Percentiles rank a stretch among this genome's conserved stretches.
These are phyloP conservation scores for Elaeis oleifera DNA, from an alignment of 202 grass and related monocot genomes.

Conservation along the genomic window DNA sequence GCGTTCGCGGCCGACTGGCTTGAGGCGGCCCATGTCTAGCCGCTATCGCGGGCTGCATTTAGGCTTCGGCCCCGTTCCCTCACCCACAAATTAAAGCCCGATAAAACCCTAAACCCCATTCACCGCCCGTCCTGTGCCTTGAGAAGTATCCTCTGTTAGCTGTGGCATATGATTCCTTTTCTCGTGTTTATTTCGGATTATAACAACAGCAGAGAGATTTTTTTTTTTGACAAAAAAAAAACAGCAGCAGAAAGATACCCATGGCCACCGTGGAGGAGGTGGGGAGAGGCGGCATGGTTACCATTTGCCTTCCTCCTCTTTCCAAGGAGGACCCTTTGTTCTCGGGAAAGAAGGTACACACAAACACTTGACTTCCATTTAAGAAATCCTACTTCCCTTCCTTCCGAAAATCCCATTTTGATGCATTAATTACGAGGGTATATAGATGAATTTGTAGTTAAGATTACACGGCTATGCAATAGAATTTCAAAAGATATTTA, in stretches of 20 bases:
- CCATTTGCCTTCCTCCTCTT: slow-evolving; percentile 34
- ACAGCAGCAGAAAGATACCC: not conserved
- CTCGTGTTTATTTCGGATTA: not conserved
- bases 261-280: slow-evolving; percentile 9
- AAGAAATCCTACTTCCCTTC: not conserved
- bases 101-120: slow-evolving; percentile 25
- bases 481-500: no score
- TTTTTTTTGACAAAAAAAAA: no score
- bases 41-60: not conserved
- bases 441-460: no score
- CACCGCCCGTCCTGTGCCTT: not conserved
- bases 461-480: no score
- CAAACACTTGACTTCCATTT: not conserved
- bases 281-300: slow-evolving; percentile 18
- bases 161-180: not conserved
- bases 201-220: not conserved
- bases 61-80: not conserved
- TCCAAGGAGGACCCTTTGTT: slow-evolving; percentile 41
- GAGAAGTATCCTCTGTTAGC: not conserved
- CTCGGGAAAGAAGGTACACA: slow-evolving; percentile 54
- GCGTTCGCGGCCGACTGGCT: no score
- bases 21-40: no score
- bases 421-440: no score
- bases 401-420: not conserved
- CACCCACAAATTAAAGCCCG: not conserved